A percentile compares a stretch with the other conserved stretches of the same genome.
Evolutionary conservation across 352 stramenopile genomes (phyloP).

Genomic region (Ophiocytium majus): DNA sequence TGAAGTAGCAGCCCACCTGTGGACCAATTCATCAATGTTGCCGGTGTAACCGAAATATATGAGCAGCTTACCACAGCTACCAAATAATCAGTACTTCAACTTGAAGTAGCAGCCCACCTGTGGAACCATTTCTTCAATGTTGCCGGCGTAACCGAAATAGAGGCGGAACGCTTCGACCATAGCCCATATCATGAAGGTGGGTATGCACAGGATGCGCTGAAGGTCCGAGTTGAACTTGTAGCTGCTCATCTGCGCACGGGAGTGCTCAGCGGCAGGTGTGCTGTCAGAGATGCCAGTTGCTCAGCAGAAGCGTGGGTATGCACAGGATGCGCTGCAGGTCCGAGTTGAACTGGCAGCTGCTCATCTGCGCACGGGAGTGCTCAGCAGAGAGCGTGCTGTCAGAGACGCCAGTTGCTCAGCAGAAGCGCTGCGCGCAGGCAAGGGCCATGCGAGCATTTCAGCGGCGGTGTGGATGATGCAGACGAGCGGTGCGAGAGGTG

Average conservation of each 20-base stretch:
- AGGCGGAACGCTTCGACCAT: conserved; percentile 46
- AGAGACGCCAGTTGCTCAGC: too few species aligned
- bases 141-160: conserved; percentile 52
- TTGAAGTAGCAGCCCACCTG: too few species aligned
- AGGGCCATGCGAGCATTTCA: too few species aligned
- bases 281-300: background rate
- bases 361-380: background rate
- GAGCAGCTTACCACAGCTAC: too few species aligned
- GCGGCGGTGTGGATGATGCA: too few species aligned
- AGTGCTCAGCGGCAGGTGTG: background rate
- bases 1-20: too few species aligned
- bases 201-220: conserved; percentile 40
- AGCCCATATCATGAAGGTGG: conserved; percentile 46
- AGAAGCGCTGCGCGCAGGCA: too few species aligned
- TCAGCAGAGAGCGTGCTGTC: background rate
- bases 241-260: background rate
- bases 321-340: conserved; percentile 24
- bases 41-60: conserved; percentile 52
- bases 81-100: too few species aligned
- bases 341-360: conserved; percentile 36
- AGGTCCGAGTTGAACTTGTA: conserved; percentile 42
- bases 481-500: too few species aligned
- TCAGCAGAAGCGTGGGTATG: background rate
- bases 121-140: conserved; percentile 56
- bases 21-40: conserved; percentile 55